Evolutionary conservation across 805 yeast genomes (phyloP).

Genomic region (Ogataea nitratoaversa): DNA sequence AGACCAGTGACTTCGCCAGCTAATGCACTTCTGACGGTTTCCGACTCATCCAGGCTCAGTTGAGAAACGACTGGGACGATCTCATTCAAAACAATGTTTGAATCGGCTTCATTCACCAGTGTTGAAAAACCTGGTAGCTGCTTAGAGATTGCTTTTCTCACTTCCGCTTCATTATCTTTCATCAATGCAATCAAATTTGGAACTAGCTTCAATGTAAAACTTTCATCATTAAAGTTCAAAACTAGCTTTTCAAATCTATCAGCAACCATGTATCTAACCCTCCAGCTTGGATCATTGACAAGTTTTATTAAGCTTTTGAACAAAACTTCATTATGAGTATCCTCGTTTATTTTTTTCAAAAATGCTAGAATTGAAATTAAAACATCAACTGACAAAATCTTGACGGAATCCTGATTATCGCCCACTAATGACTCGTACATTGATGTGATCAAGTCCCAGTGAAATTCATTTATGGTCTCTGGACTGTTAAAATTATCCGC

Average conservation of each 20-base stretch:
- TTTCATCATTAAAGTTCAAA: conserved; percentile 52
- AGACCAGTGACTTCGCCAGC: conserved; percentile 84
- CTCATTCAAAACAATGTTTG: conserved; percentile 55
- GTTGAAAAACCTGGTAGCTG: conserved; percentile 76
- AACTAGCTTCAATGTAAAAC: conserved; percentile 54
- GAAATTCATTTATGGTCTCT: conserved; percentile 49
- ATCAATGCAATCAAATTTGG: conserved; percentile 72
- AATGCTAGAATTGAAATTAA: conserved; percentile 75
- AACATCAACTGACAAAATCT: conserved; percentile 83
- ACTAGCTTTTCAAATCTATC: conserved; percentile 81
- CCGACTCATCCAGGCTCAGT: conserved; percentile 86
- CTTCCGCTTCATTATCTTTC: conserved; percentile 95
- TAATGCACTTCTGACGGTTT: conserved; percentile 87
- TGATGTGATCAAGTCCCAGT: conserved; percentile 72
- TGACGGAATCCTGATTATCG: conserved; percentile 94
- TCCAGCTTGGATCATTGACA: conserved; percentile 90
- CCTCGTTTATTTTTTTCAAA: conserved; percentile 55
- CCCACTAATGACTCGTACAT: conserved; percentile 76
- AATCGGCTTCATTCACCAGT: conserved; percentile 38
- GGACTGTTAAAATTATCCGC: conserved; percentile 29
- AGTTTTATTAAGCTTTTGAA: conserved; percentile 64
- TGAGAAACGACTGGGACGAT: conserved; percentile 81
- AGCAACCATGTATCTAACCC: conserved; percentile 98
- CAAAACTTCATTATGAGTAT: conserved; percentile 57
- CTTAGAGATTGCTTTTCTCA: conserved; percentile 88